Evolutionary conservation across 805 yeast genomes (phyloP).

Genomic region (Lachancea dasiensis): DNA sequence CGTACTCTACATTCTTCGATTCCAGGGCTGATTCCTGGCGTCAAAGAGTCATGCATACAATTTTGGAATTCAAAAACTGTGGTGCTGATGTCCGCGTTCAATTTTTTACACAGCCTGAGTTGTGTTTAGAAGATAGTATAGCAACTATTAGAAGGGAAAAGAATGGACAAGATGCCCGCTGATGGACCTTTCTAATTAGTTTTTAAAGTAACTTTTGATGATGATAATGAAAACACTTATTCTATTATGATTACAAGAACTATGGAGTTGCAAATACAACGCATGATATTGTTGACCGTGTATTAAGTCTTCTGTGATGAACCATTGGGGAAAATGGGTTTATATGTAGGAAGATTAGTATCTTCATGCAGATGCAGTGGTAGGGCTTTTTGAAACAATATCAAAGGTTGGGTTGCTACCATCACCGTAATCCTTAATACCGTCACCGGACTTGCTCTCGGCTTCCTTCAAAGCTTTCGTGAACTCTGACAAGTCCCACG

Average conservation of each 20-base stretch:
- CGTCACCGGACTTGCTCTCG: conserved; percentile 33
- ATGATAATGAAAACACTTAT: conserved; percentile 4
- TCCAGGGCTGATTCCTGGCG: conserved; percentile 53
- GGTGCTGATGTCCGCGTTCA: conserved; percentile 19
- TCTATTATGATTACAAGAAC: too few species aligned
- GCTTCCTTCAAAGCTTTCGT: conserved; percentile 34
- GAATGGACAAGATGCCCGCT: background rate
- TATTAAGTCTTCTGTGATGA: conserved; percentile 4
- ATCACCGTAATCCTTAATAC: conserved; percentile 69
- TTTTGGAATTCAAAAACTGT: conserved; percentile 19
- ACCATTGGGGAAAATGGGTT: conserved; percentile 1
- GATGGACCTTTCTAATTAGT: too few species aligned
- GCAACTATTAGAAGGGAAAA: conserved; percentile 9
- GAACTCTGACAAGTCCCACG: conserved; percentile 41
- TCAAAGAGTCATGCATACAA: conserved; percentile 41
- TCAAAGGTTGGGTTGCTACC: conserved; percentile 42
- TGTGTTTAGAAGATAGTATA: conserved; percentile 22
- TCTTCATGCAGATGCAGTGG: conserved; percentile 18
- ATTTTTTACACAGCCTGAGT: conserved; percentile 29
- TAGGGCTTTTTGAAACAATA: conserved; percentile 10
- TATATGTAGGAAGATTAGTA: conserved; percentile 4
- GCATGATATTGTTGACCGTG: too few species aligned
- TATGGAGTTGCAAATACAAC: too few species aligned
- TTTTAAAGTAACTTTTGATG: background rate
- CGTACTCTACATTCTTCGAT: conserved; percentile 34